Base-by-base conservation (phyloP, 139 green algal species). In the Parachlorella kessleri region DNA sequence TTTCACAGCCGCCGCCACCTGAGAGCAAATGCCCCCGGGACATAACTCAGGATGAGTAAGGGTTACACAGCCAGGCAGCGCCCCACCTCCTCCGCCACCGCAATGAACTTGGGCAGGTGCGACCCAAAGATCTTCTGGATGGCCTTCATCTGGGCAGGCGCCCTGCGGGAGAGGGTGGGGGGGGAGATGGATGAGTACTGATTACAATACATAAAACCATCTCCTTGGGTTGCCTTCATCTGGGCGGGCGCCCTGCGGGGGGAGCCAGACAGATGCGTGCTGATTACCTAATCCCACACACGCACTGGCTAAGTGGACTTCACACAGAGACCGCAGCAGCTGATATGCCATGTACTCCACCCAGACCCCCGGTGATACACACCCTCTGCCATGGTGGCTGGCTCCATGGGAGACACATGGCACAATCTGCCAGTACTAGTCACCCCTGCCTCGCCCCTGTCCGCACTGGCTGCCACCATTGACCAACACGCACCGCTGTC, bases 41-140 rank as follows among this genome's bases (percentile, higher is more conserved):
- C n/a, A n/a, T n/a, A n/a, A n/a, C n/a, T 69, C 14, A 14, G 63
- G 14, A 21, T 35, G n/a, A 37, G 63, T 18, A 21, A 37, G 63
- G 9, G 28, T 69, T 30, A 37, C 8, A 10, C 23, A 69, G 48
- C 14, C 48, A 18, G 48, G 14, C 14, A 59, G 48, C 14, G 14
- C 14, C 64, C 42, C 65, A 54, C 75, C 37, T 54, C 73, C 30
- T 72, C 38, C 6, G 41, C 73, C 63, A 79, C 73, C 38, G 42
- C 48, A 3, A 83, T 39, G 33, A 87, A 75, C 74, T 78, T 78
- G 39, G 79, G 74, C 9, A 37, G 26, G 32, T 33, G 7, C 21
- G 38, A 66, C 14, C 26, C 55, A 70, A 86, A 86, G 2, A 77
- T 40, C 72, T 83, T 81, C 73, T 80, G 69, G n/a, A 87, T 63